Evolutionary conservation across 352 stramenopile species (phyloP).

Genomic region (Pythium dissimile): DNA sequence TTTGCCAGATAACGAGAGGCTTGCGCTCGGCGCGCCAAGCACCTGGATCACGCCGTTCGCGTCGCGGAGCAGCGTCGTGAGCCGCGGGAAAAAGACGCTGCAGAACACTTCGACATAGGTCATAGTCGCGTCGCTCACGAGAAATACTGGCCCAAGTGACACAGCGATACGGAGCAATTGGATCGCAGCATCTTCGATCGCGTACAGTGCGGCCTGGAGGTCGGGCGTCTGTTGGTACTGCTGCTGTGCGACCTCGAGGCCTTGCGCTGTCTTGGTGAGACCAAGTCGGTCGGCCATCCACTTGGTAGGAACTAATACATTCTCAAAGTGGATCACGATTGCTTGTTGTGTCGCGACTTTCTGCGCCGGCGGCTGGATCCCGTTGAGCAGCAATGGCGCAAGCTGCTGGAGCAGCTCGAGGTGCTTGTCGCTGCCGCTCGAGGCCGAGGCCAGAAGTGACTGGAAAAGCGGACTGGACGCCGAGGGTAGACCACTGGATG

Average conservation of each 20-base stretch:
- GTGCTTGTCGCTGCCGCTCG: neutral
- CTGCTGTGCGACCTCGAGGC: slow-evolving; percentile 17
- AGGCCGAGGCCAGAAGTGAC: neutral
- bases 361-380: neutral
- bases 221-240: slow-evolving; percentile 23
- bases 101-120: slow-evolving; percentile 20
- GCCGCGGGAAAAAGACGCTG: slow-evolving; percentile 17
- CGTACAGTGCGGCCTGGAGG: slow-evolving; percentile 13
- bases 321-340: slow-evolving; percentile 21
- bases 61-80: slow-evolving; percentile 14
- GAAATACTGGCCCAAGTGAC: slow-evolving; percentile 14
- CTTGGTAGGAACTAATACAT: slow-evolving; percentile 22
- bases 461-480: slow-evolving; percentile 9
- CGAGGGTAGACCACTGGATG: neutral
- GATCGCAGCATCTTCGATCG: slow-evolving; percentile 15
- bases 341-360: neutral
- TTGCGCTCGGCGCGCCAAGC: neutral
- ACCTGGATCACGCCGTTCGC: slow-evolving; percentile 12
- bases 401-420: slow-evolving; percentile 12
- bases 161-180: slow-evolving; percentile 16
- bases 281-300: slow-evolving; percentile 21
- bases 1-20: slow-evolving; percentile 8
- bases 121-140: slow-evolving; percentile 17
- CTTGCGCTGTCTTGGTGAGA: slow-evolving; percentile 12
- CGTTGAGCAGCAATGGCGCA: slow-evolving; percentile 8